Base-by-base conservation (phyloP, 1,284 basidiomycete genomes). In the Cutaneotrichosporon sp. region DNA sequence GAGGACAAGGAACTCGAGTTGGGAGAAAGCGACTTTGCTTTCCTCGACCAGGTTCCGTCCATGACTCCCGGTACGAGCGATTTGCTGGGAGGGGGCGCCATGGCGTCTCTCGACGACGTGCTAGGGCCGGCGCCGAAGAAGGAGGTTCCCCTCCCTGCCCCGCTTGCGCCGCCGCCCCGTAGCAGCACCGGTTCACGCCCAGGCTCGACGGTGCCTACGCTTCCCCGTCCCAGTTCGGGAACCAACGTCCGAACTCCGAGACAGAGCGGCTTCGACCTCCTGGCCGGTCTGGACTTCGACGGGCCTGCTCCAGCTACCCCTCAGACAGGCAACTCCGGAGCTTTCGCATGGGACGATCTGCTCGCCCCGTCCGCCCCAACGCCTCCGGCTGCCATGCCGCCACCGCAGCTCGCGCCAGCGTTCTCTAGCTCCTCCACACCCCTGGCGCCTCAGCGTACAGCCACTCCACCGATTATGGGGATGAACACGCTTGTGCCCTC, bases 11-110 rank as follows among this genome's bases (percentile, higher is more conserved):
- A 73, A 35, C 51, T 75, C 11, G 67, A 73, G 52, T 60, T 76
- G 4, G 62, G 67, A 11, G 59, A 63, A 4, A 70, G 70, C 50
- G 74, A 75, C 49, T 74, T 76, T 35, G 65, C 67, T 0, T 76
- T 72, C 57, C 59, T 76, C 8, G 61, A 63, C 10, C 69, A 76
- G 42, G 70, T 76, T 0, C 73, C 73, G 1, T 65, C 72, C 2
- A 52, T 71, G 48, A 33, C n/a, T n/a, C 61, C 49, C 6, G 67
- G 62, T 5, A 57, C 66, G 0, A 69, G 57, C 5, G 71, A 74
- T 56, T 59, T 75, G 6, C 55, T 75, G 16, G 58, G 60, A 3
- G n/a, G n/a, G n/a, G 25, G 70, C 16, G 68, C 53, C 51, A 65
- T 68, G 17, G 55, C 63, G 2, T 58, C 60, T 43, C 49, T 74